phyloP scores from a whole-genome alignment of 2,329 filamentous ascomycete species.

The Trichophyton schoenleinii region DNA sequence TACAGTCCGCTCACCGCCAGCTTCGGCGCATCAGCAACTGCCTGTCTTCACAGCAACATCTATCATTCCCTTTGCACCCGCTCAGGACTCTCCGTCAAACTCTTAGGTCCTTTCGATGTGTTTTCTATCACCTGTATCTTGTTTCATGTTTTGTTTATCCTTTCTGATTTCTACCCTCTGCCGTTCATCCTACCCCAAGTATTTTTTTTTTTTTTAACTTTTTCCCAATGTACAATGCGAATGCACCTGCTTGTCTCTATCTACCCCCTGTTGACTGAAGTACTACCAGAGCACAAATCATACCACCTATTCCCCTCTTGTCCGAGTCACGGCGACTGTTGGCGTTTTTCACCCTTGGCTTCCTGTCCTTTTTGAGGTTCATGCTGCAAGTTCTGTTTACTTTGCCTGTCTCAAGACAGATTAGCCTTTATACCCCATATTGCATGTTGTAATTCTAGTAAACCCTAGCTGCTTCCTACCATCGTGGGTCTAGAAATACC shows the following conservation, averaged over 20 bases:
- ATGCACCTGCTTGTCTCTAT: neutral
- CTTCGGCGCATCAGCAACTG: conserved; percentile 31
- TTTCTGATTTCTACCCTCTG: neutral
- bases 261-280: neutral
- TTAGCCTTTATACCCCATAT: neutral
- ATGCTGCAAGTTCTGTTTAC: neutral
- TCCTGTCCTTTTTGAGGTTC: neutral
- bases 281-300: neutral
- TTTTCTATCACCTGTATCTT: neutral
- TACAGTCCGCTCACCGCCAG: conserved; percentile 21
- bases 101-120: neutral
- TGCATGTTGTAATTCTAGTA: neutral
- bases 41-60: conserved; percentile 39
- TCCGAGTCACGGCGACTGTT: neutral
- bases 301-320: neutral
- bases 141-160: neutral
- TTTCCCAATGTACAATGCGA: neutral
- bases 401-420: neutral
- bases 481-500: no score
- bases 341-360: neutral
- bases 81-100: neutral
- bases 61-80: conserved; percentile 32
- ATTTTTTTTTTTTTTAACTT: no score
- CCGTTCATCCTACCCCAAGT: neutral
- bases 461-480: no score